Evolutionary conservation across 257 asterid genomes (phyloP), one percentile per base, ranked within the genome.

Genomic region (Nicotiana noctiflora): DNA sequence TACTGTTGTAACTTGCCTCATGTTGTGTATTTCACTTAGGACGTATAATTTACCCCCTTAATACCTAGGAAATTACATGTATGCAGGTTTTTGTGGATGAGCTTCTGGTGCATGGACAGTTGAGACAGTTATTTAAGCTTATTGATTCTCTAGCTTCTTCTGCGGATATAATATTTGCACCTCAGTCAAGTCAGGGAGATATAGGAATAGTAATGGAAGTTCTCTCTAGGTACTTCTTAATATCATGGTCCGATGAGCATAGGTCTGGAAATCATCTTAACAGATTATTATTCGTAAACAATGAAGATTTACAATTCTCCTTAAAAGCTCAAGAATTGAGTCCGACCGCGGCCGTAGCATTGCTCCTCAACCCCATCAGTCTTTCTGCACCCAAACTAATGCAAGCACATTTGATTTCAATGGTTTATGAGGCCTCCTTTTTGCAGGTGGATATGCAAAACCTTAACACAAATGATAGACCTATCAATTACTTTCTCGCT

Each of bases 31-130:
- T 70, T 19, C 34, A 6, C 34, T 46, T 72, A 18, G 23, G 25
- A 80, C 19, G 19, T 64, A 5, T 53, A 32, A 52, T 80, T 49
- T 83, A 79, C 79, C 79, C 15, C 63, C 76, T 64, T 82, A 75
- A 83, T 13, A 44, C 61, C 80, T 44, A 74, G 61, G 60, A 63
- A 40, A 40, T 40, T 9, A 40, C 86, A 80, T 70, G 21, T 83
- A 34, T 76, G 49, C 93, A 95, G 98, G 93, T 92, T 49, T 82
- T 91, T 79, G 82, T 92, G 80, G 98, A 95, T 80, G 98, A 93
- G 93, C 89, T 93, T 81, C 83, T 85, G 83, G 89, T 86, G 40
- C 89, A 90, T 85, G 82, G 84, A 53, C 88, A 87, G 70, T 78
- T 92, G 81, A 86, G 86, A 80, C 84, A 86, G 17, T 88, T 78